Percentiles rank a stretch among this genome's conserved stretches.
Conservation (phyloP, 148 eudicot species). For the Rheum nobile region DNA sequence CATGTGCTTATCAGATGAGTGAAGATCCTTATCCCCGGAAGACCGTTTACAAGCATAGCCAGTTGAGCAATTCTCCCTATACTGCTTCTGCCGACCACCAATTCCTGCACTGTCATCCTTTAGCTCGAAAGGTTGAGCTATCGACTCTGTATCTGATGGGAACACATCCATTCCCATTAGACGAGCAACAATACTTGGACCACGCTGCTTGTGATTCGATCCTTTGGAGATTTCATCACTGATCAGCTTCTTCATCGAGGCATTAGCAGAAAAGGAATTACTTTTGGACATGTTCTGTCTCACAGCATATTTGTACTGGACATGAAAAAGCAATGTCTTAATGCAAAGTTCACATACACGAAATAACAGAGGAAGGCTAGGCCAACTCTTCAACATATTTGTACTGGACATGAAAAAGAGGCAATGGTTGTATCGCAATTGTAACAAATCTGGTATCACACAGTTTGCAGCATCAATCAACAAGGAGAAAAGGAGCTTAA, state of each 20-base stretch:
- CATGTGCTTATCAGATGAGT: conserved; percentile 27
- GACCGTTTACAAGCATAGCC: conserved; percentile 19
- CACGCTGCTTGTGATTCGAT: conserved; percentile 35
- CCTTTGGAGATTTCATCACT: conserved; percentile 48
- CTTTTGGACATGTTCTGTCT: conserved; percentile 34
- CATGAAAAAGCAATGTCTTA: neutral
- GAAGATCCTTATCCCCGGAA: conserved; percentile 18
- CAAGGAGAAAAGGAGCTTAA: neutral
- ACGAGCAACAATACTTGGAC: conserved; percentile 81
- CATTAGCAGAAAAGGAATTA: conserved; percentile 34
- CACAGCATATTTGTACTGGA: conserved; percentile 27
- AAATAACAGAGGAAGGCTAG: neutral
- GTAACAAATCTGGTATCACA: neutral
- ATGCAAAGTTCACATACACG: neutral
- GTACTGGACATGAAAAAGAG: too few relatives aligned
- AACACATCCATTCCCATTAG: conserved; percentile 86
- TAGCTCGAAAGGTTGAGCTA: conserved; percentile 19
- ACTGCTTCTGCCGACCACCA: conserved; percentile 21
- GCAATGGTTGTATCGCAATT: neutral
- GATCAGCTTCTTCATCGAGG: conserved; percentile 72
- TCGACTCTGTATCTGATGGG: conserved; percentile 38
- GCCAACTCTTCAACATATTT: neutral
- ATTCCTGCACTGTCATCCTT: conserved; percentile 17
- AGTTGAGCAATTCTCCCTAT: conserved; percentile 28
- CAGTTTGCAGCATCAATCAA: neutral